Evolutionary conservation across 768 basidiomycete genomes (phyloP).

Genomic region (Candolleomyces aberdarensis): DNA sequence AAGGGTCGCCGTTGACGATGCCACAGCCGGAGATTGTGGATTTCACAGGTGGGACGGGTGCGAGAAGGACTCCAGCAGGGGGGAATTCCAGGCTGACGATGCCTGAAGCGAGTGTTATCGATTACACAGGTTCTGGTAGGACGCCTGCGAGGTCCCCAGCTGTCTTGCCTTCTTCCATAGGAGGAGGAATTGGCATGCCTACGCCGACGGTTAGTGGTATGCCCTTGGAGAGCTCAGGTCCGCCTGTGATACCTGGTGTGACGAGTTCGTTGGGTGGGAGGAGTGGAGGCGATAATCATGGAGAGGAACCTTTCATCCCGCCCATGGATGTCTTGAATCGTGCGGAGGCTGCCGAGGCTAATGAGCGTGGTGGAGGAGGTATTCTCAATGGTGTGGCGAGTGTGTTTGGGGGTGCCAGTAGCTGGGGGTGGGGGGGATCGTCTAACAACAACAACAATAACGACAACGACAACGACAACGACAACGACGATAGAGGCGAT

Average conservation of each 20-base stretch:
- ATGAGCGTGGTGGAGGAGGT: not conserved
- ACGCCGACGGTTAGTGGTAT: not conserved
- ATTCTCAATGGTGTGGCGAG: not conserved
- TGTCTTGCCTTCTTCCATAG: not conserved
- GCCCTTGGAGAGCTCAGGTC: not conserved
- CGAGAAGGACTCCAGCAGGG: not conserved
- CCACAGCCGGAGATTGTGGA: constrained; percentile 6
- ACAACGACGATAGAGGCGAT: not conserved
- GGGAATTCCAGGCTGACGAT: not conserved
- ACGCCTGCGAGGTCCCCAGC: not conserved
- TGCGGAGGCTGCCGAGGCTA: not conserved
- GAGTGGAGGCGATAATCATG: not conserved
- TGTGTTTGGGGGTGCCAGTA: not conserved
- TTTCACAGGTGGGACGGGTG: constrained; percentile 1
- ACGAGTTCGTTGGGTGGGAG: not conserved
- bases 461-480: not conserved
- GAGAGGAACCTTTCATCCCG: not conserved
- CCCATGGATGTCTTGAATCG: not conserved
- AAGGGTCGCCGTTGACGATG: constrained; percentile 2
- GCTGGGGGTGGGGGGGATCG: not conserved
- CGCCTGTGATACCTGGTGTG: constrained; percentile 1
- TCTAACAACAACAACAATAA: not conserved
- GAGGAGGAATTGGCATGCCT: not conserved
- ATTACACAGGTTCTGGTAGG: constrained; percentile 1
- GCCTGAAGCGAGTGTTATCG: constrained; percentile 5